Percentiles rank a stretch among this genome's conserved stretches.
These are phyloP conservation scores for Buddleja alternifolia DNA, from an alignment of 257 asterid species.

Conservation along the genomic window DNA sequence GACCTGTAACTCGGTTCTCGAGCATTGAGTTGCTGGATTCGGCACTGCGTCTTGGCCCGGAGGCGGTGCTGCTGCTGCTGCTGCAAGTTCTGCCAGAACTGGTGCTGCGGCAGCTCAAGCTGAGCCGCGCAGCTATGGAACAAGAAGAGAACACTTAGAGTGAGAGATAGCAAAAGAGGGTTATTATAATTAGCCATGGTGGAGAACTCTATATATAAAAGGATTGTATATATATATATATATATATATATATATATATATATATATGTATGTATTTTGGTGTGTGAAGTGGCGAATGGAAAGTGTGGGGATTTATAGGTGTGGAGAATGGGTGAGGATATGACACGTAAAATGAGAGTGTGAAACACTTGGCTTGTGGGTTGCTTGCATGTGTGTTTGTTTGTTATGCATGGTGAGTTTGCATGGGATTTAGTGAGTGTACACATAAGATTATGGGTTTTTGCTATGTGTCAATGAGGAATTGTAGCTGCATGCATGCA, in stretches of 20 bases:
- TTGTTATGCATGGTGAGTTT: constrained; percentile 32
- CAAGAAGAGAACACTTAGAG: constrained; percentile 25
- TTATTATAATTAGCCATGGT: constrained; percentile 34
- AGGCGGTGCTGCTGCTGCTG: constrained; percentile 53
- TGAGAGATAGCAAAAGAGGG: constrained; percentile 20
- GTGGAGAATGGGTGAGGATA: background rate
- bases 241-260: too few species aligned
- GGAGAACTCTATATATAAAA: too few species aligned
- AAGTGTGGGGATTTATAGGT: constrained; percentile 32
- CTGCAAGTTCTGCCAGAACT: constrained; percentile 33
- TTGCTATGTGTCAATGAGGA: constrained; percentile 32
- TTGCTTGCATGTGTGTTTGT: constrained; percentile 38
- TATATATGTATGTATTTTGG: too few species aligned
- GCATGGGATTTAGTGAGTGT: background rate
- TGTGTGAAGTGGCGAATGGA: constrained; percentile 43
- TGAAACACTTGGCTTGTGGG: constrained; percentile 36
- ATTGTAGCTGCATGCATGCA: too few species aligned
- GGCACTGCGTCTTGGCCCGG: constrained; percentile 51
- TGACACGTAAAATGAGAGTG: constrained; percentile 36
- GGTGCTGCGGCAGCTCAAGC: constrained; percentile 38
- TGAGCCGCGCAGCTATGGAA: constrained; percentile 38
- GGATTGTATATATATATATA: too few species aligned
- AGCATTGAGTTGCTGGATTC: constrained; percentile 49
- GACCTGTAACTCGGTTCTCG: constrained; percentile 32
- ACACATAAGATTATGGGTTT: constrained; percentile 20